These are phyloP conservation scores for Multifurca ochricompacta DNA, from an alignment of 768 basidiomycete genomes.

Conservation along the genomic window DNA sequence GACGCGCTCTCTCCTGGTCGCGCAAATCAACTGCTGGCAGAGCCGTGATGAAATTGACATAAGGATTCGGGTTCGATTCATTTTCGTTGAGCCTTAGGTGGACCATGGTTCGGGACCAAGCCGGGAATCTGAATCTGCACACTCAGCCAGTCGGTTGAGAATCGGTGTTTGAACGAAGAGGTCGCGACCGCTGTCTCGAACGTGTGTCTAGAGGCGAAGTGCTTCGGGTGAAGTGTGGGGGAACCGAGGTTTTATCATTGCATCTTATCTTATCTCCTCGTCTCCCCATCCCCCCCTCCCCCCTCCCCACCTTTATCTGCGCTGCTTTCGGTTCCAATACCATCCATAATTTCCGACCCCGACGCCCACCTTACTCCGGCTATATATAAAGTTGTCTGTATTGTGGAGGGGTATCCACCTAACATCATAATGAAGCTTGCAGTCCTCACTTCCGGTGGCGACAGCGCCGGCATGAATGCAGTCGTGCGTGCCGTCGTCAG, in stretches of 20 bases:
- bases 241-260: background rate
- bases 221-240: background rate
- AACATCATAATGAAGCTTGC: constrained; percentile 69
- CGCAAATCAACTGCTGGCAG: constrained; percentile 37
- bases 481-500: constrained; percentile 92
- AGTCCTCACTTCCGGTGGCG: constrained; percentile 91
- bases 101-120: constrained; percentile 43
- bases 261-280: constrained; percentile 11
- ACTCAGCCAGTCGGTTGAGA: background rate
- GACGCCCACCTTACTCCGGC: background rate
- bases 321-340: background rate
- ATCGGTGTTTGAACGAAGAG: background rate
- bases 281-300: background rate
- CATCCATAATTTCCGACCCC: constrained; percentile 14
- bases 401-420: background rate
- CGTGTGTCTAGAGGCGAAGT: background rate
- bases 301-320: background rate
- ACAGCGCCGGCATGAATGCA: constrained; percentile 97
- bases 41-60: constrained; percentile 67
- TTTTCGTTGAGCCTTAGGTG: constrained; percentile 62
- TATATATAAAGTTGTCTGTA: constrained; percentile 1
- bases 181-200: background rate
- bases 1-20: constrained; percentile 55
- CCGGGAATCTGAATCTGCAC: background rate
- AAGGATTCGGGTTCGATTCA: constrained; percentile 65